A percentile compares a stretch with the other conserved stretches of the same genome.
These are phyloP conservation scores for Saturnispora zaruensis DNA, from an alignment of 805 yeast genomes.

Conservation along the genomic window DNA sequence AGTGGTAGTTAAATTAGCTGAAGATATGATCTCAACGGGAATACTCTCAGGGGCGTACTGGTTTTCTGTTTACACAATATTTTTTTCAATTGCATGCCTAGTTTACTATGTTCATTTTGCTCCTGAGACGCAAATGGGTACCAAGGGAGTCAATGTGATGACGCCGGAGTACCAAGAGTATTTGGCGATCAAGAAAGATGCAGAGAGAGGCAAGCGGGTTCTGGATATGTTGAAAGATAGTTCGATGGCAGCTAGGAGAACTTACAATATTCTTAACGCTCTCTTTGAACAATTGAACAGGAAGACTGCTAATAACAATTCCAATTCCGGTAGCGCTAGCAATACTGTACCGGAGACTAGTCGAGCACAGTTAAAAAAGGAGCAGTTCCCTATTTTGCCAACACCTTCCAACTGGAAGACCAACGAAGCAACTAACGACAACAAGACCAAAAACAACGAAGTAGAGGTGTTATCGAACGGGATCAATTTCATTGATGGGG, in stretches of 20 bases:
- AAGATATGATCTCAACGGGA: slow-evolving; percentile 65
- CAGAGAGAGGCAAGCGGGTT: slow-evolving; percentile 72
- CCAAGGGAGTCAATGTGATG: slow-evolving; percentile 22
- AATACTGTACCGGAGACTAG: neutral
- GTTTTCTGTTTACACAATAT: slow-evolving; percentile 85
- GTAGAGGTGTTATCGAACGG: slow-evolving; percentile 15
- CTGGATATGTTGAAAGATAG: slow-evolving; percentile 62
- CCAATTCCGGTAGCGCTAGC: neutral
- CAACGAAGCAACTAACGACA: neutral
- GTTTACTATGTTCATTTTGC: slow-evolving; percentile 65
- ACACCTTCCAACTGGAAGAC: neutral
- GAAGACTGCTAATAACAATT: slow-evolving; percentile 42
- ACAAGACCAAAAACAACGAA: slow-evolving; percentile 3
- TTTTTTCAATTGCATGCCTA: slow-evolving; percentile 80
- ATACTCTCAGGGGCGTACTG: slow-evolving; percentile 80
- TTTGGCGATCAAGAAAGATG: slow-evolving; percentile 56
- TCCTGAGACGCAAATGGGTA: slow-evolving; percentile 20
- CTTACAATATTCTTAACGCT: slow-evolving; percentile 71
- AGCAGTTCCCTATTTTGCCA: neutral
- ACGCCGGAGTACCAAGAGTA: slow-evolving; percentile 41
- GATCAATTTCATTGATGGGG: slow-evolving; percentile 29
- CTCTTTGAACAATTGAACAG: slow-evolving; percentile 71
- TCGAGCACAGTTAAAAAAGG: neutral
- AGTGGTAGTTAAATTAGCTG: slow-evolving; percentile 70
- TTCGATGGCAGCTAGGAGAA: slow-evolving; percentile 70